These are phyloP conservation scores for Prosopis cineraria DNA, from an alignment of 306 rosid genomes.

Conservation along the genomic window DNA sequence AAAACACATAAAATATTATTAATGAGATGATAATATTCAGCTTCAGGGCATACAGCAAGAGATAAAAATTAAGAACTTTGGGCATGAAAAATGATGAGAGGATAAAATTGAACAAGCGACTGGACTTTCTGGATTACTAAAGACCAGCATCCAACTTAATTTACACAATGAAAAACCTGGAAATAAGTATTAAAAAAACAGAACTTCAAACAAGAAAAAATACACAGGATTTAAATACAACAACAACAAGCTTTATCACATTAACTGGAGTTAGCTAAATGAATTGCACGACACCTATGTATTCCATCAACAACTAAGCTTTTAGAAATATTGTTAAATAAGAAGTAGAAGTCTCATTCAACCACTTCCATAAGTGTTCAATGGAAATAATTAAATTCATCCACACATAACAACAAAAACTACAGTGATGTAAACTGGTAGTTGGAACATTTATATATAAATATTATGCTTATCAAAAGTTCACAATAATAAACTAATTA, in stretches of 20 bases:
- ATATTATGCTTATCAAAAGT: constrained; percentile 8
- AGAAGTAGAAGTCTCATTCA: no score
- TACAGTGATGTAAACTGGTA: neutral
- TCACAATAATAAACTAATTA: constrained; percentile 41
- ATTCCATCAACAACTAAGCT: no score
- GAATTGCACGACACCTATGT: no score
- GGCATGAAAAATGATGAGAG: neutral
- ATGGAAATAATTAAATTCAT: neutral
- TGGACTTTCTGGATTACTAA: neutral
- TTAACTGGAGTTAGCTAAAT: no score
- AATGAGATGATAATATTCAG: neutral
- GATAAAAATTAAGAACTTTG: neutral
- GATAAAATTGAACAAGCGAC: neutral
- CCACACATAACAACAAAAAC: neutral
- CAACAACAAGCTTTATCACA: no score
- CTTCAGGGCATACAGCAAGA: neutral
- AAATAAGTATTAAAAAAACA: neutral
- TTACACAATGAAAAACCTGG: neutral
- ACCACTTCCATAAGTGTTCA: no score
- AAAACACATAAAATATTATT: neutral
- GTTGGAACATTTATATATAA: neutral
- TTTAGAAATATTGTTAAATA: no score
- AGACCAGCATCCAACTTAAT: neutral
- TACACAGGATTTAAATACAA: neutral
- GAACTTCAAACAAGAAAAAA: neutral